phyloP scores from a whole-genome alignment of 1,139 yeast genomes.

The Starmera stellimalicola region DNA sequence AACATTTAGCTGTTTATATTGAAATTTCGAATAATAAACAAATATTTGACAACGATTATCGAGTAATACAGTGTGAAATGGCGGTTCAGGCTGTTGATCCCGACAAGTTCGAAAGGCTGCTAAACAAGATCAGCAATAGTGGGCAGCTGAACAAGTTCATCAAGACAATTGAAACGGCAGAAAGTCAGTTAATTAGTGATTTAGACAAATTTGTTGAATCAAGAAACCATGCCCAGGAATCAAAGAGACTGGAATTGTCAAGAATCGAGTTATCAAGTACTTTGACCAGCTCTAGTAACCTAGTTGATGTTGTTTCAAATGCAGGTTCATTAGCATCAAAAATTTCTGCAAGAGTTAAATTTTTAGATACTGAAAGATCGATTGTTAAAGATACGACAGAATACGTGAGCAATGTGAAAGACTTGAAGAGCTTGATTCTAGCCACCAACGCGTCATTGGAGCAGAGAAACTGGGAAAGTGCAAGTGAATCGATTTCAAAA shows the following conservation, averaged over 20 bases:
- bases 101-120: constrained; percentile 12
- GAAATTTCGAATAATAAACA: too few relatives aligned
- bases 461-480: constrained; percentile 58
- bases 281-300: constrained; percentile 32
- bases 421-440: constrained; percentile 51
- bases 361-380: constrained; percentile 61
- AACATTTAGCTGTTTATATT: too few relatives aligned
- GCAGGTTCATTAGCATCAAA: constrained; percentile 61
- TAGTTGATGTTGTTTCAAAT: constrained; percentile 41
- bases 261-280: constrained; percentile 37
- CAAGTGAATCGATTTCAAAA: constrained; percentile 54
- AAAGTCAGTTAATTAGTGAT: constrained; percentile 13
- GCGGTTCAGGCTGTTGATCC: too few relatives aligned
- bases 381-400: constrained; percentile 56
- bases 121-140: constrained; percentile 10
- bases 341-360: constrained; percentile 60
- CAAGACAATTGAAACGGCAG: constrained; percentile 15
- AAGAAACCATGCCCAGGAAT: constrained; percentile 20
- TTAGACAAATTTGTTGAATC: constrained; percentile 16
- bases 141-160: constrained; percentile 17
- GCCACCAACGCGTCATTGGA: constrained; percentile 65
- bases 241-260: constrained; percentile 27
- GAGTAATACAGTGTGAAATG: too few relatives aligned
- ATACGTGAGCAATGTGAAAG: constrained; percentile 58
- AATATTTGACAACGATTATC: too few relatives aligned